Conservation (phyloP, 495 filamentous ascomycete genomes). For the Xylaria sp. region DNA sequence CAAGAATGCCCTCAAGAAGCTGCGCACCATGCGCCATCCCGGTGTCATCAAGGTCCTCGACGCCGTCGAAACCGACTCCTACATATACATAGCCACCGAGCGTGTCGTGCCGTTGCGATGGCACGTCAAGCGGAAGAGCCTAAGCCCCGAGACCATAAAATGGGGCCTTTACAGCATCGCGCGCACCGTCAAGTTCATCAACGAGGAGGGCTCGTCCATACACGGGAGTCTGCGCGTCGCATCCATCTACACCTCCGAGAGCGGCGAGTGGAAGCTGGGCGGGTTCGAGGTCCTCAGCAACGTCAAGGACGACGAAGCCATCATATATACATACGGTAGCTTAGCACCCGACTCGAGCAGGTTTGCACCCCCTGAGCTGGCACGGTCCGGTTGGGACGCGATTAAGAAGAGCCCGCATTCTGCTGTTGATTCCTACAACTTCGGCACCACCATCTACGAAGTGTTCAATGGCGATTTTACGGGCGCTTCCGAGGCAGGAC, state of each 20-base stretch:
- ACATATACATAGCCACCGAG: constrained; percentile 96
- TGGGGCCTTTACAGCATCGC: constrained; percentile 91
- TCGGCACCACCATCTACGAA: constrained; percentile 84
- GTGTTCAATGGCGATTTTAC: constrained; percentile 85
- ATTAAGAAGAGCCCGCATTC: constrained; percentile 83
- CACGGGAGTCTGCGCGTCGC: constrained; percentile 85
- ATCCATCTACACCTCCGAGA: constrained; percentile 90
- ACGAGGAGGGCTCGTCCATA: constrained; percentile 87
- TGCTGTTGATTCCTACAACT: constrained; percentile 85
- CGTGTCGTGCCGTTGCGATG: constrained; percentile 82
- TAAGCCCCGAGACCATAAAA: constrained; percentile 89
- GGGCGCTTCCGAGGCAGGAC: constrained; percentile 75
- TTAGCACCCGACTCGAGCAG: constrained; percentile 81
- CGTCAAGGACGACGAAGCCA: constrained; percentile 90
- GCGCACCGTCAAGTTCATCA: constrained; percentile 93
- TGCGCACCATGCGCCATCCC: constrained; percentile 89
- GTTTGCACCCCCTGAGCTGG: constrained; percentile 86
- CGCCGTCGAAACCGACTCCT: constrained; percentile 92
- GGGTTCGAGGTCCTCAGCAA: constrained; percentile 94
- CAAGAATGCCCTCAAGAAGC: constrained; percentile 89
- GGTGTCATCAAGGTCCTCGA: constrained; percentile 93
- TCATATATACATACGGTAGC: constrained; percentile 90
- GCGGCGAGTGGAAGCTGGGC: constrained; percentile 96
- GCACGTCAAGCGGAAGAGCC: constrained; percentile 81
- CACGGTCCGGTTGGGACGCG: constrained; percentile 84